Base-by-base conservation (phyloP, 306 rosid species). In the Hippophae tibetana region DNA sequence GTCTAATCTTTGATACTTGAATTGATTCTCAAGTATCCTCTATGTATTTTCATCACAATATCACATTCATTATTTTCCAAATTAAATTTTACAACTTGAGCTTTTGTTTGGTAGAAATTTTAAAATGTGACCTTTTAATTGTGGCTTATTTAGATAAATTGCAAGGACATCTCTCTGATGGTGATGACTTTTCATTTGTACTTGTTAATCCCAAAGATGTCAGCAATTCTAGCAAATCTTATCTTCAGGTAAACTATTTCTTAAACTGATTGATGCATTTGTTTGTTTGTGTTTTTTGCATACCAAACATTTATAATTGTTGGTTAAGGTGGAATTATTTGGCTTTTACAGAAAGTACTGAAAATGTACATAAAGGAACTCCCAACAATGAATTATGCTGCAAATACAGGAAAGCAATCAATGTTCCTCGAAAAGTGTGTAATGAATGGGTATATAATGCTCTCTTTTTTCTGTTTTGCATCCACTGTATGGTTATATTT, bases 351-450 rank as follows among this genome's bases (percentile, higher is more conserved):
- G 97, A 86, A 86, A 54, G 89, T 86, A 48, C 76, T 90, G 7
- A 65, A 81, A 31, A 38, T 90, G 80, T 90, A 86, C 54, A 74
- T 38, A 72, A 77, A 58, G 60, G 97, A 90, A 81, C 83, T 90
- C 40, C 97, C 97, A 38, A 76, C 83, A 5, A 90, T 90, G 97
- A 87, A 77, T 60, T 90, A 69, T 76, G 97, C 97, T 57, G 94
- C 97, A 0, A 84, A 90, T 77, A 86, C 97, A 0, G 97, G 97
- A 74, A 90, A 86, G 62, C 67, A 79, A 62, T 86, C 97, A 0
- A 84, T 62, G 66, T 90, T 90, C 68, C 83, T 90, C 52, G 90
- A 90, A 67, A 81, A 84, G 86, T 90, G 95, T 58, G 84, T 86
- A 58, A 82, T 77, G 41, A 90, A 84, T 67, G 95, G 97, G 95